phyloP scores from a whole-genome alignment of 208 protist genomes.

The Crithidia bombi region DNA sequence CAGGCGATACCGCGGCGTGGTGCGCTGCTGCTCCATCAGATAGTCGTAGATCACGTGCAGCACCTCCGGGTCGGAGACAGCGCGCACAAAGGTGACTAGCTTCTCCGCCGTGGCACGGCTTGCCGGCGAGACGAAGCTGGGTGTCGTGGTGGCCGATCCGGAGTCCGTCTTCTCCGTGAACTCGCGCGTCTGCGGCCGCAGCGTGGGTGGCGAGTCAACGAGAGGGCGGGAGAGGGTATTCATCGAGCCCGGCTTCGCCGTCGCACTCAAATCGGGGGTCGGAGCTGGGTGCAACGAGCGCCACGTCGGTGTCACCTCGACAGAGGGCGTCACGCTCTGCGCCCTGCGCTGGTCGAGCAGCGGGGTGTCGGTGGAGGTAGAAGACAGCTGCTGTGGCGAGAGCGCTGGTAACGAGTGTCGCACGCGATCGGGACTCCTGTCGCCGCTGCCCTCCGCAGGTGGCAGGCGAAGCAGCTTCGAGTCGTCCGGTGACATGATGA shows the following conservation, averaged over 20 bases:
- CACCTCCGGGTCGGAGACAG: slow-evolving; percentile 50
- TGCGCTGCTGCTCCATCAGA: slow-evolving; percentile 23
- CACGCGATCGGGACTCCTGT: background rate
- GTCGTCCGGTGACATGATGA: slow-evolving; percentile 3
- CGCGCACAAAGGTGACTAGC: slow-evolving; percentile 35
- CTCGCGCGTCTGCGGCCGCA: slow-evolving; percentile 6
- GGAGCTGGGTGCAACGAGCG: background rate
- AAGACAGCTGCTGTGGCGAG: background rate
- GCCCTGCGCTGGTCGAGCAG: background rate
- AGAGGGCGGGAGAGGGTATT: background rate
- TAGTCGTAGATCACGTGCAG: slow-evolving; percentile 56
- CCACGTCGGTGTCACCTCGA: background rate
- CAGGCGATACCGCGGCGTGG: slow-evolving; percentile 15
- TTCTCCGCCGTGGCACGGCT: slow-evolving; percentile 24
- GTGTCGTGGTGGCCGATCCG: background rate
- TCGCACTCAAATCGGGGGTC: background rate
- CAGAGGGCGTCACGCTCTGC: background rate
- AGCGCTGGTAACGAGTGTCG: background rate
- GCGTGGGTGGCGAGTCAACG: slow-evolving; percentile 2
- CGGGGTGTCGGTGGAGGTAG: background rate
- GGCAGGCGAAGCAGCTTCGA: background rate
- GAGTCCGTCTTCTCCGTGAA: slow-evolving; percentile 9
- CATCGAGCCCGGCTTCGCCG: background rate
- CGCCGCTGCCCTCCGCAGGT: background rate
- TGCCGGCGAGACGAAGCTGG: background rate